phyloP scores from a whole-genome alignment of 371 early-diverging fungal species.

The Apophysomyces variabilis region DNA sequence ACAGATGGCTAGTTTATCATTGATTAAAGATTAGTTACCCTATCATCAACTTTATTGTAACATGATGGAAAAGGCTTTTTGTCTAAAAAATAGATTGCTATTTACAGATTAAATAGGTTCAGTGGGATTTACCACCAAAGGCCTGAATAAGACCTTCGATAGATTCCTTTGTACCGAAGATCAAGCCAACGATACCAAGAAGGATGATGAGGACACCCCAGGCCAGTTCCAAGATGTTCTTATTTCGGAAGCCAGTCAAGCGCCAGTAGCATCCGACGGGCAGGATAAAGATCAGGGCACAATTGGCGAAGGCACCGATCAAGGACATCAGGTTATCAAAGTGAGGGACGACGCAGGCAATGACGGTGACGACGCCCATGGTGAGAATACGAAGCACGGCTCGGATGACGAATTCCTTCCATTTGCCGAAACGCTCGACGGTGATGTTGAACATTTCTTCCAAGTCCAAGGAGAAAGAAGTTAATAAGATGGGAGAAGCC shows the following conservation, averaged over 20 bases:
- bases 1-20: too few relatives aligned
- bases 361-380: conserved; percentile 52
- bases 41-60: too few relatives aligned
- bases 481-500: conserved; percentile 81
- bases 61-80: too few relatives aligned
- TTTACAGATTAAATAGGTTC: background rate
- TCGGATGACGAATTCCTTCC: conserved; percentile 61
- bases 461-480: conserved; percentile 78
- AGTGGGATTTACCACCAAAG: conserved; percentile 39
- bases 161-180: conserved; percentile 80
- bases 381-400: conserved; percentile 59
- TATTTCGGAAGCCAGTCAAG: conserved; percentile 71
- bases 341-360: conserved; percentile 77
- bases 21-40: too few relatives aligned
- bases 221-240: conserved; percentile 59
- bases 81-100: background rate
- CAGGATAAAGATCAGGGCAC: conserved; percentile 81
- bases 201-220: conserved; percentile 62
- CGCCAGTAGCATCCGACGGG: conserved; percentile 81
- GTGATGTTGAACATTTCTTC: conserved; percentile 67
- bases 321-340: conserved; percentile 85
- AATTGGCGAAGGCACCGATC: conserved; percentile 81
- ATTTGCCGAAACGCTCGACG: conserved; percentile 52
- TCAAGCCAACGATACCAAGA: conserved; percentile 73
- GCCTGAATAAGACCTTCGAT: conserved; percentile 56